These are phyloP conservation scores for Sporothrix globosa DNA, from an alignment of 2,329 filamentous ascomycete species.

Conservation along the genomic window DNA sequence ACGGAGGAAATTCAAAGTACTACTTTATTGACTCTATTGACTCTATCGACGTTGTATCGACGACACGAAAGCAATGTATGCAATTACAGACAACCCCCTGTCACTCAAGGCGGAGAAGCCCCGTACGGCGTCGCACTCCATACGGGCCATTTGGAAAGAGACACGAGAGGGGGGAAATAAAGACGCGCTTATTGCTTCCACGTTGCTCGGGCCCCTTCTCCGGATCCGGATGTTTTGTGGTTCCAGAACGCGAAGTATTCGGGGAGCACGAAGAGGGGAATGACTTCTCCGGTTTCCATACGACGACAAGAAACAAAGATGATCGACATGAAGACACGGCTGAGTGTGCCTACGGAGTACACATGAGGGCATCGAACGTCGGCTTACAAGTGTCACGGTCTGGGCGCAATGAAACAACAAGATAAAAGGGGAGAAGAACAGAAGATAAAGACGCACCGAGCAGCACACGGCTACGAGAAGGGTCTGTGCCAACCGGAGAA, in stretches of 20 bases:
- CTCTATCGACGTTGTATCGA: neutral
- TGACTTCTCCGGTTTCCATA: neutral
- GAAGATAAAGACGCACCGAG: neutral
- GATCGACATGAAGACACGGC: constrained; percentile 1
- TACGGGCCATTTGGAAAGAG: neutral
- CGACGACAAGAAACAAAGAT: neutral
- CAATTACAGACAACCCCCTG: constrained; percentile 25
- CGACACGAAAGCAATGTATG: neutral
- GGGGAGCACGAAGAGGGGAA: neutral
- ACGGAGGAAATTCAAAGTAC: neutral
- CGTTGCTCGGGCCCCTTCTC: constrained; percentile 24
- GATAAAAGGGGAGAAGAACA: too few relatives aligned
- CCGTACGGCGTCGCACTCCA: neutral
- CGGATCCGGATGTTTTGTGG: constrained; percentile 16
- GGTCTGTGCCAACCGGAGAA: neutral
- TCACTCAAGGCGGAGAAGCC: neutral
- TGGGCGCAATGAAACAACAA: neutral
- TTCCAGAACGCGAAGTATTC: neutral
- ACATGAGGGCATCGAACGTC: neutral
- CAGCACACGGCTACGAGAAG: neutral
- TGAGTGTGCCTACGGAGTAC: too few relatives aligned
- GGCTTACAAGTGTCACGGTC: too few relatives aligned
- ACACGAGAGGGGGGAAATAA: neutral
- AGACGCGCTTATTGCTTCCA: neutral
- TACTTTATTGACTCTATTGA: neutral